phyloP scores from a whole-genome alignment of 371 early-diverging fungal genomes.

The Phascolomyces articulosus region DNA sequence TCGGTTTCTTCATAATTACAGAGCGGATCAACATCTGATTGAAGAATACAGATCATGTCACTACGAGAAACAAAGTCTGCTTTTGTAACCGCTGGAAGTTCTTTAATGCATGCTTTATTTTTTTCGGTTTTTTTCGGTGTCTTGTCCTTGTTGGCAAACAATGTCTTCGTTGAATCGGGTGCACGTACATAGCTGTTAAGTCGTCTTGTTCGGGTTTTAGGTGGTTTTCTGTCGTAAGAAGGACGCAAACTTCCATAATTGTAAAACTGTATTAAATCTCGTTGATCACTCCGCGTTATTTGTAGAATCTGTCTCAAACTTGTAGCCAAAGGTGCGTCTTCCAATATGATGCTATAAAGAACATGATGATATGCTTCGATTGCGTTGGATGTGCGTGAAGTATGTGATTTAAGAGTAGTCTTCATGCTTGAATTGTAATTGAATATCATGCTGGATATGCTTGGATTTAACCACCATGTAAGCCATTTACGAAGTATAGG shows the following conservation, averaged over 20 bases:
- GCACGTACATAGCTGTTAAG: neutral
- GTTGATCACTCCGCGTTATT: neutral
- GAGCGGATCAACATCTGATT: neutral
- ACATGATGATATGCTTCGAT: conserved; percentile 3
- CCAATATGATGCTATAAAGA: neutral
- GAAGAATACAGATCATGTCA: neutral
- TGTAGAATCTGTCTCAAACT: neutral
- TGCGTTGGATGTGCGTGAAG: neutral
- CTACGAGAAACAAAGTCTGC: neutral
- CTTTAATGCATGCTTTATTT: neutral
- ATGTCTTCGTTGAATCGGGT: neutral
- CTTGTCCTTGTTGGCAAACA: neutral
- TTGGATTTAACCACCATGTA: neutral
- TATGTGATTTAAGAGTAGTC: neutral
- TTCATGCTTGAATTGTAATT: neutral
- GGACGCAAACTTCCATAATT: neutral
- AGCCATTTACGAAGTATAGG: neutral
- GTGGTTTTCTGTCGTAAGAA: neutral
- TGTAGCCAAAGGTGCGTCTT: neutral
- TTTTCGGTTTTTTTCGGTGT: neutral
- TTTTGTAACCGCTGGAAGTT: neutral
- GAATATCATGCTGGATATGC: conserved; percentile 4
- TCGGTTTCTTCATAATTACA: neutral
- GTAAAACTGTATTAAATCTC: neutral
- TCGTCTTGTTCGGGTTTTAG: neutral